phyloP scores from a whole-genome alignment of 768 basidiomycete genomes.

The Tylopilus subfusipes region DNA sequence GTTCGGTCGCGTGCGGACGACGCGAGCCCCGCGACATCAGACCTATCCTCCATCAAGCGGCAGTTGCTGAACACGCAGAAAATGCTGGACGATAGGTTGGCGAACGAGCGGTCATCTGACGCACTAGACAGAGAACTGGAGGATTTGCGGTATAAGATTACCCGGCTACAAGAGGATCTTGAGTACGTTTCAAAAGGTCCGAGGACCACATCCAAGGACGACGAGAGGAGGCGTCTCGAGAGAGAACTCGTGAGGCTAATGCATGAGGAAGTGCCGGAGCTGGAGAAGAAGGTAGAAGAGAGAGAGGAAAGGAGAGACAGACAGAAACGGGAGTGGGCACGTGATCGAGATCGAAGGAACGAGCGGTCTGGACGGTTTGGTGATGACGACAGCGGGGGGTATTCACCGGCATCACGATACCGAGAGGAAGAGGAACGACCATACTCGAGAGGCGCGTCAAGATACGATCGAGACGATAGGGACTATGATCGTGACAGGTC shows the following conservation, averaged over 20 bases:
- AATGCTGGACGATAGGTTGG: conserved; percentile 71
- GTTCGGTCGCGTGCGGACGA: conserved; percentile 74
- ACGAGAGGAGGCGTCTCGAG: conserved; percentile 83
- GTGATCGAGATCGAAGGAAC: conserved; percentile 82
- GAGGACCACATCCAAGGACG: conserved; percentile 67
- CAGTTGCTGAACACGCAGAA: conserved; percentile 74
- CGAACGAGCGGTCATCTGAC: conserved; percentile 81
- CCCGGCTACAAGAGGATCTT: conserved; percentile 85
- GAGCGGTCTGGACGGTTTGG: conserved; percentile 72
- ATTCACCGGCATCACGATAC: conserved; percentile 31
- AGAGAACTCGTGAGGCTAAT: conserved; percentile 79
- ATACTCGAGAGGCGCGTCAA: conserved; percentile 44
- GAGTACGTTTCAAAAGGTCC: conserved; percentile 82
- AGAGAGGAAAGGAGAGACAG: conserved; percentile 71
- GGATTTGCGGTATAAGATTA: conserved; percentile 80
- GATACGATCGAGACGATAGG: conserved; percentile 35
- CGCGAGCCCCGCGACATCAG: conserved; percentile 52
- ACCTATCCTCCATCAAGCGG: conserved; percentile 84
- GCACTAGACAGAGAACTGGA: conserved; percentile 87
- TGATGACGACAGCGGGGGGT: conserved; percentile 36
- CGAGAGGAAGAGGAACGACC: conserved; percentile 51
- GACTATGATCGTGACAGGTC: conserved; percentile 34
- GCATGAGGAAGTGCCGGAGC: conserved; percentile 89
- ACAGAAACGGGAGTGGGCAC: conserved; percentile 74
- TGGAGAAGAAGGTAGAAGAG: conserved; percentile 80